phyloP scores from a whole-genome alignment of 371 early-diverging fungal genomes.

The Saksenaea oblongispora region DNA sequence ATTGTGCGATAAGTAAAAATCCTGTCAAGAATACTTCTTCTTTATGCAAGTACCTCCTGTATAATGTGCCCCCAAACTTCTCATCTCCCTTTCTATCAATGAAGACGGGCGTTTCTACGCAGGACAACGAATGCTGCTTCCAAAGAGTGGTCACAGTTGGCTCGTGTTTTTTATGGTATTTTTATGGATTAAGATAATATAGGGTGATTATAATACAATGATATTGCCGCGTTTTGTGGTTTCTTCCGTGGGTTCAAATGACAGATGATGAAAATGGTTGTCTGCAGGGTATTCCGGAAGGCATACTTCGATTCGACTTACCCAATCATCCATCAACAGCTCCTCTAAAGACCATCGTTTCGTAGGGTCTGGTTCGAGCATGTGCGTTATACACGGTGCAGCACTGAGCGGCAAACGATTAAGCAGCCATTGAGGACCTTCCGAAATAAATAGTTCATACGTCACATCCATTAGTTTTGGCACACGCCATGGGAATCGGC shows the following conservation, averaged over 20 bases:
- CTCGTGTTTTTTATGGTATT: too few relatives aligned
- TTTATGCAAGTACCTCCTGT: too few relatives aligned
- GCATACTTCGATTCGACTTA: conserved; percentile 52
- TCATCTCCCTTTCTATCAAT: too few relatives aligned
- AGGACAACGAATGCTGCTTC: too few relatives aligned
- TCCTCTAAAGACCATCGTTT: conserved; percentile 46
- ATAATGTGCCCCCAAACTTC: too few relatives aligned
- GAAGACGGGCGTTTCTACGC: too few relatives aligned
- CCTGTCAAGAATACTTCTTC: too few relatives aligned
- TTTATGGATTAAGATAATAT: too few relatives aligned
- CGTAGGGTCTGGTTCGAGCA: conserved; percentile 53
- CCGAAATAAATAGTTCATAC: not conserved
- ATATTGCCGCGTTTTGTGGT: conserved; percentile 27
- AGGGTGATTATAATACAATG: too few relatives aligned
- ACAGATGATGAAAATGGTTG: conserved; percentile 44
- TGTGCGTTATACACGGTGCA: conserved; percentile 36
- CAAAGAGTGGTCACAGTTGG: too few relatives aligned
- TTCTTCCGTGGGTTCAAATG: conserved; percentile 23
- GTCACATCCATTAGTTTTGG: not conserved
- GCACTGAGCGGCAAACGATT: conserved; percentile 28
- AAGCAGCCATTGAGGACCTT: conserved; percentile 27
- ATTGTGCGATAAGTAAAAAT: too few relatives aligned
- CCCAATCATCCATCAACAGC: conserved; percentile 55
- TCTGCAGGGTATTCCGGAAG: conserved; percentile 27
- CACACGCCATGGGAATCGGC: conserved; percentile 67